These are phyloP conservation scores for Prunus kanzakura DNA, from an alignment of 306 rosid species.

Conservation along the genomic window DNA sequence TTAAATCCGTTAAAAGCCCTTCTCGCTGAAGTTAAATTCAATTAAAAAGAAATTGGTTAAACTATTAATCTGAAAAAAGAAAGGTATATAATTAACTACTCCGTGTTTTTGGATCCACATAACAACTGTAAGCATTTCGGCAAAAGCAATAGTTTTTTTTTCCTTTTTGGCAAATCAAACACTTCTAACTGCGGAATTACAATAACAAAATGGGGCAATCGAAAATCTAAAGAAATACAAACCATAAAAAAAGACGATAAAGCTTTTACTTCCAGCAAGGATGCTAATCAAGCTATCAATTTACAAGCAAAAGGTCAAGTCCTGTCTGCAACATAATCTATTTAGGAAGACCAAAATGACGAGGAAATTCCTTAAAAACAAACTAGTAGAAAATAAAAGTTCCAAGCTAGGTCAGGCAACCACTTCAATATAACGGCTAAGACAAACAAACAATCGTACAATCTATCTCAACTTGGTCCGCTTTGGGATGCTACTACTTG, in stretches of 20 bases:
- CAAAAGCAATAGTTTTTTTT: too few relatives aligned
- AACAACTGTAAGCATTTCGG: too few relatives aligned
- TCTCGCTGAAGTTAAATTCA: too few relatives aligned
- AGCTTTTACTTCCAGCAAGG: background rate
- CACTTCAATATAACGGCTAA: background rate
- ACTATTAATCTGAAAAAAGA: too few relatives aligned
- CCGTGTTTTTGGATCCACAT: too few relatives aligned
- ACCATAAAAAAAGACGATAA: background rate
- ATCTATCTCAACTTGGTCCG: conserved; percentile 61
- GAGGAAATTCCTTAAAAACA: background rate
- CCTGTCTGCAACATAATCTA: conserved; percentile 4
- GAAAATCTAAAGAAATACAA: background rate
- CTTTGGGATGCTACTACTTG: conserved; percentile 54
- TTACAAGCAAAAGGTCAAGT: conserved; percentile 20
- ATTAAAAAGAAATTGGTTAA: too few relatives aligned
- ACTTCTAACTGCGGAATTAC: background rate
- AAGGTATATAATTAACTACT: too few relatives aligned
- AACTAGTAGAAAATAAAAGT: conserved; percentile 10
- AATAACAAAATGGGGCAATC: background rate
- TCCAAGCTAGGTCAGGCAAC: conserved; percentile 11
- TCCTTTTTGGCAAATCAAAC: too few relatives aligned
- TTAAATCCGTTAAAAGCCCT: too few relatives aligned
- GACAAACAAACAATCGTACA: background rate
- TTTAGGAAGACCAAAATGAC: background rate
- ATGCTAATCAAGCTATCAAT: conserved; percentile 15